Percentiles rank a stretch among this genome's conserved stretches.
Evolutionary conservation across 768 basidiomycete genomes (phyloP).

Genomic region (Agrocybe praecox): DNA sequence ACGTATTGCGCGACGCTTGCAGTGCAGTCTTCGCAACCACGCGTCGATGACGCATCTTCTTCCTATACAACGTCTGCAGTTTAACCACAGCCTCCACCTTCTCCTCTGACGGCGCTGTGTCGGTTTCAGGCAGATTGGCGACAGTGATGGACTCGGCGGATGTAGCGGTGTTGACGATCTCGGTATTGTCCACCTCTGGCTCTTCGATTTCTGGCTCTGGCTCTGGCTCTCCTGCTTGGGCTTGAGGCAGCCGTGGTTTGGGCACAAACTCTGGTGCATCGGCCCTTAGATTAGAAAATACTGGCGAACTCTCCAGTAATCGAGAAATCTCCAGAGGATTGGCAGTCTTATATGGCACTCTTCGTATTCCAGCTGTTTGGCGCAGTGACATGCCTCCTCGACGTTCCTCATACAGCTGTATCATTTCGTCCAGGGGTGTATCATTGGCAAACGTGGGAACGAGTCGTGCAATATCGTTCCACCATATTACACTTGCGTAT

Average conservation of each 20-base stretch:
- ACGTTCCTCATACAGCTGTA: conserved; percentile 20
- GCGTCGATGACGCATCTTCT: conserved; percentile 4
- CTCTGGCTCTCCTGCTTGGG: conserved; percentile 1
- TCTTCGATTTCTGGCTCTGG: conserved; percentile 18
- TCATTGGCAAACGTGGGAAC: conserved; percentile 10
- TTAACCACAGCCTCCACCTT: conserved; percentile 9
- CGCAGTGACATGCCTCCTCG: neutral
- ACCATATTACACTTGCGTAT: conserved; percentile 13
- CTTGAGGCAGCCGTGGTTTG: neutral
- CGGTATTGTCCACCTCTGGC: conserved; percentile 21
- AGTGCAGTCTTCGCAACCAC: conserved; percentile 7
- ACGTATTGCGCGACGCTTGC: conserved; percentile 7
- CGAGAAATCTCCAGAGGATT: conserved; percentile 13
- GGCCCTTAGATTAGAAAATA: conserved; percentile 14
- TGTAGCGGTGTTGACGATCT: conserved; percentile 17
- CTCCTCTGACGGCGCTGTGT: conserved; percentile 12
- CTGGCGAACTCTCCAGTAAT: conserved; percentile 7
- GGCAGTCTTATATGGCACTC: conserved; percentile 19
- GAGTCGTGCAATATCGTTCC: conserved; percentile 10
- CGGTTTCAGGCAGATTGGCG: conserved; percentile 9
- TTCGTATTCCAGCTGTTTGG: conserved; percentile 10
- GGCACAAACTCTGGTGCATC: conserved; percentile 22
- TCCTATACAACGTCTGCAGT: conserved; percentile 13
- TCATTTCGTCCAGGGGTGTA: conserved; percentile 21
- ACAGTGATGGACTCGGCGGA: conserved; percentile 15